These are phyloP conservation scores for Oxyria digyna DNA, from an alignment of 148 eudicot species.

Conservation along the genomic window DNA sequence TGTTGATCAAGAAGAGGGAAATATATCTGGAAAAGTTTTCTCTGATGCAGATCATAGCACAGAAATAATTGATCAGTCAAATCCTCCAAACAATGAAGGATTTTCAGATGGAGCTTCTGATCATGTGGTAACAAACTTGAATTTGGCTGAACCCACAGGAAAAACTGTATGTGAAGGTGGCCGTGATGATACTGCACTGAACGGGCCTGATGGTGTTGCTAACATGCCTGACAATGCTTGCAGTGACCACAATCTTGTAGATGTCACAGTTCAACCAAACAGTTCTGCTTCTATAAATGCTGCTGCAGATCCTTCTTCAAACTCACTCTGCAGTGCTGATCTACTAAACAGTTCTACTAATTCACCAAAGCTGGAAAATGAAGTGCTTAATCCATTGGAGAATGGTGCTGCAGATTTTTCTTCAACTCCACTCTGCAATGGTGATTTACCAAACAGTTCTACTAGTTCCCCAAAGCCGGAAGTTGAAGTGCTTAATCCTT, in stretches of 20 bases:
- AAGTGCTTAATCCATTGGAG: not conserved
- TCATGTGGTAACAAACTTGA: conserved; percentile 8
- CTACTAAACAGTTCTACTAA: not conserved
- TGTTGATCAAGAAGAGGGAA: conserved; percentile 15
- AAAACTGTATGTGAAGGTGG: not conserved
- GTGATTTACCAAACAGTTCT: not conserved
- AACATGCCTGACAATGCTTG: no score
- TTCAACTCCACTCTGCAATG: not conserved
- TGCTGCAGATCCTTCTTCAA: no score
- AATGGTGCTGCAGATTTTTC: not conserved
- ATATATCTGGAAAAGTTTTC: not conserved
- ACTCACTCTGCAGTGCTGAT: no score
- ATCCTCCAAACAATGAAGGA: conserved; percentile 7
- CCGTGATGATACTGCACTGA: not conserved
- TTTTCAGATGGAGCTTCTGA: conserved; percentile 6
- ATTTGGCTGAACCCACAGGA: conserved; percentile 7
- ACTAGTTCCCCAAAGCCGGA: not conserved
- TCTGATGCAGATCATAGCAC: conserved; percentile 5
- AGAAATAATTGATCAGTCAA: conserved; percentile 10
- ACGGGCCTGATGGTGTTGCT: no score
- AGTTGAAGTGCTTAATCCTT: not conserved
- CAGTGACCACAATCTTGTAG: no score
- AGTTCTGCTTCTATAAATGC: no score
- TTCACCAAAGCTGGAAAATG: not conserved
- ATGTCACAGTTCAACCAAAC: no score